phyloP scores from a whole-genome alignment of 495 filamentous ascomycete species.

The Penicillium macrosclerotiorum region DNA sequence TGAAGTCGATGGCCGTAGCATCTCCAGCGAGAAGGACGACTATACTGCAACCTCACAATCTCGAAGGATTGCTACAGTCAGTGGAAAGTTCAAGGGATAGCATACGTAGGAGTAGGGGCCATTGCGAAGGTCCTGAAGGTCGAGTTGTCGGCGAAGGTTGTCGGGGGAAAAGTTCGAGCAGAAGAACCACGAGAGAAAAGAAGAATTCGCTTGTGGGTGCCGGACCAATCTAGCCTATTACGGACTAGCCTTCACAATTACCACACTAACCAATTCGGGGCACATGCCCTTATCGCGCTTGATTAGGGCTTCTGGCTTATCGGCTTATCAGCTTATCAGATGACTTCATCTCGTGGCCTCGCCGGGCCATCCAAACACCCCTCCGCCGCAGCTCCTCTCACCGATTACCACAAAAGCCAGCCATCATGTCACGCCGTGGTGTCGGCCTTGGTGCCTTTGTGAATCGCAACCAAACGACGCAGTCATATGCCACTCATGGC shows the following conservation, averaged over 20 bases:
- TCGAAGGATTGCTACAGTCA: conserved; percentile 42
- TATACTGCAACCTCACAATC: conserved; percentile 61
- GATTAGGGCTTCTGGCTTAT: conserved; percentile 20
- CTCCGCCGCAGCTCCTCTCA: neutral
- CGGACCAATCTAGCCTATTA: conserved; percentile 12
- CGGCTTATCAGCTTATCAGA: conserved; percentile 1
- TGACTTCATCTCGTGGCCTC: conserved; percentile 10
- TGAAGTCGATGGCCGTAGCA: conserved; percentile 34
- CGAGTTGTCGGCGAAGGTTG: conserved; percentile 42
- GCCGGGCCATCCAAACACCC: conserved; percentile 1
- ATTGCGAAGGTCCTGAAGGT: conserved; percentile 44
- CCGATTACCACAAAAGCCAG: no score
- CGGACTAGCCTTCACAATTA: neutral
- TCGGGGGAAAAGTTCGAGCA: conserved; percentile 34
- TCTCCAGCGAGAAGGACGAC: conserved; percentile 78
- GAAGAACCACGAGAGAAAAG: conserved; percentile 17
- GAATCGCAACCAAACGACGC: conserved; percentile 72
- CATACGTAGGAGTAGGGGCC: conserved; percentile 63
- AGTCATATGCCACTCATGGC: conserved; percentile 87
- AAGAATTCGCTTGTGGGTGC: conserved; percentile 37
- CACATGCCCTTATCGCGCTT: conserved; percentile 24
- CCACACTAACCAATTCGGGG: conserved; percentile 1
- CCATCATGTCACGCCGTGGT: conserved; percentile 56
- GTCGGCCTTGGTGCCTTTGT: conserved; percentile 92
- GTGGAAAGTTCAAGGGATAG: conserved; percentile 37